phyloP scores from a whole-genome alignment of 1,284 basidiomycete species.

The Cystobasidium slooffiae region DNA sequence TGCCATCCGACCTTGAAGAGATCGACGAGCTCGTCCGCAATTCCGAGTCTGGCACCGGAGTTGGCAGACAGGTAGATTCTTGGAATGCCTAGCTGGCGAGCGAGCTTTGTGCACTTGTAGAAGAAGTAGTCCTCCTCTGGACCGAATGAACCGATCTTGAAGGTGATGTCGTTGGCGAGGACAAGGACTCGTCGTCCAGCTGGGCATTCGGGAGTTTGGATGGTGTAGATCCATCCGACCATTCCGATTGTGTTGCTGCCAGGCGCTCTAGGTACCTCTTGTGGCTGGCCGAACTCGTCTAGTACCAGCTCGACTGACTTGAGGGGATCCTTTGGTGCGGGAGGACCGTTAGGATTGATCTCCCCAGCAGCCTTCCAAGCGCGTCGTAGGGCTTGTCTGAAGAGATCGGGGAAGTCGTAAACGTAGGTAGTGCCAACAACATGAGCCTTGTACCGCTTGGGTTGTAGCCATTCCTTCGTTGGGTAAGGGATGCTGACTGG shows the following conservation, averaged over 20 bases:
- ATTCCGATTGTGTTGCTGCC: constrained; percentile 96
- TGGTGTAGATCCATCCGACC: constrained; percentile 96
- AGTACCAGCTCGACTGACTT: constrained; percentile 88
- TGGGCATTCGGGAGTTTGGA: constrained; percentile 92
- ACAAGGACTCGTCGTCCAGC: constrained; percentile 84
- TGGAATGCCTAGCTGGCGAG: constrained; percentile 82
- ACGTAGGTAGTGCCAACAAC: constrained; percentile 97
- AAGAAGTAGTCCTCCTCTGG: constrained; percentile 96
- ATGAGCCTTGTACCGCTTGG: constrained; percentile 99
- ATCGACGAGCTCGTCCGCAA: constrained; percentile 88
- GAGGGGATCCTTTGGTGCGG: constrained; percentile 75
- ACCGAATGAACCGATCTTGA: constrained; percentile 97
- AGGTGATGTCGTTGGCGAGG: constrained; percentile 98
- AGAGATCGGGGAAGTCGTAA: constrained; percentile 97
- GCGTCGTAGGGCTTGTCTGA: constrained; percentile 93
- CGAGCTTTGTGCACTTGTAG: constrained; percentile 91
- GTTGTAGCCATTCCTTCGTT: constrained; percentile 98
- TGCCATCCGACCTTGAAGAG: constrained; percentile 93
- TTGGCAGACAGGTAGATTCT: constrained; percentile 98
- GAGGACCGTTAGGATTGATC: constrained; percentile 63
- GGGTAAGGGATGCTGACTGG: constrained; percentile 90
- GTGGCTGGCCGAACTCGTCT: constrained; percentile 87
- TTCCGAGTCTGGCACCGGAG: constrained; percentile 93
- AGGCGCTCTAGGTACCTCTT: constrained; percentile 86
- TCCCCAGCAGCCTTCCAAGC: constrained; percentile 79